Evolutionary conservation across 768 basidiomycete species (phyloP).

Genomic region (Boletus barrowsii): DNA sequence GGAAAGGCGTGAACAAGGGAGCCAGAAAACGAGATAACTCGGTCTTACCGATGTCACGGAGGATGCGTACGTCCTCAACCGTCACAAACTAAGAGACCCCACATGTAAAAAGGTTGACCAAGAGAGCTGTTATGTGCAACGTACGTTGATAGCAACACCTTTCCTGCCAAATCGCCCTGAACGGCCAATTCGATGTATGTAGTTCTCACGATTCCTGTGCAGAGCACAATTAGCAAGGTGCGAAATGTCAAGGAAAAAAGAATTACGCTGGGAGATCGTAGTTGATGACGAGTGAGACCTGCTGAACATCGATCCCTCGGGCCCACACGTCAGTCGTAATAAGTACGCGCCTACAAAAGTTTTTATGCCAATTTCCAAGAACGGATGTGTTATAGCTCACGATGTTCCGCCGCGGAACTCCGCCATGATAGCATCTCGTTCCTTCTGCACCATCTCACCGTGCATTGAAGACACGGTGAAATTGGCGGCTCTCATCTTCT

Average conservation of each 20-base stretch:
- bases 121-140: slow-evolving; percentile 25
- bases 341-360: slow-evolving; percentile 70
- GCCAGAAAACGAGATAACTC: not conserved
- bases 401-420: slow-evolving; percentile 93
- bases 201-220: slow-evolving; percentile 91
- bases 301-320: slow-evolving; percentile 96
- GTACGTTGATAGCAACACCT: slow-evolving; percentile 98
- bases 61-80: slow-evolving; percentile 92
- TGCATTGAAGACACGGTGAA: slow-evolving; percentile 97
- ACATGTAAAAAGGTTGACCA: slow-evolving; percentile 12
- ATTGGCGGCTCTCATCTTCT: slow-evolving; percentile 98
- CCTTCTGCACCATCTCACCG: slow-evolving; percentile 94
- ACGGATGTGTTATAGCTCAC: slow-evolving; percentile 42
- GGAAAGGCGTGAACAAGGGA: slow-evolving; percentile 9
- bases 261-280: slow-evolving; percentile 90
- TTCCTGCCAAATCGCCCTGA: slow-evolving; percentile 99
- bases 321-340: slow-evolving; percentile 98
- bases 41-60: slow-evolving; percentile 88
- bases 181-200: slow-evolving; percentile 99
- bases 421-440: slow-evolving; percentile 94
- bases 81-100: slow-evolving; percentile 70
- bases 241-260: slow-evolving; percentile 4
- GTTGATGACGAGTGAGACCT: slow-evolving; percentile 96
- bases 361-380: slow-evolving; percentile 6
- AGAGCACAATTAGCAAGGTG: slow-evolving; percentile 11